Conservation (phyloP, 2,329 filamentous ascomycete species). For the Ceratocystis albifundus region DNA sequence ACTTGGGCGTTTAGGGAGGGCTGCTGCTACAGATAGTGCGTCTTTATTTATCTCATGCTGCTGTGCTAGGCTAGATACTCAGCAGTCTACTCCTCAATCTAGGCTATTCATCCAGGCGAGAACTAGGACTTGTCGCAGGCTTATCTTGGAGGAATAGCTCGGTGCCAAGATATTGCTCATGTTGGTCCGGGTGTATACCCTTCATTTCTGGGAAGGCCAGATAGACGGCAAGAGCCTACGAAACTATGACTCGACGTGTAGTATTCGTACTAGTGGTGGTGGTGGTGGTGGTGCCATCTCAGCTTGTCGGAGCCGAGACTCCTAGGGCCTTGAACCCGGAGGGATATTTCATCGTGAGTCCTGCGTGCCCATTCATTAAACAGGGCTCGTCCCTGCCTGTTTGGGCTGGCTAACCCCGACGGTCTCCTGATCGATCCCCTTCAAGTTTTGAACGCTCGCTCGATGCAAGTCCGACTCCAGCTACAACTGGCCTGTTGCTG, state of each 20-base stretch:
- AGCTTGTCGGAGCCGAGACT: not conserved
- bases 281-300: not conserved
- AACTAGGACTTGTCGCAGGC: not conserved
- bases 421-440: not conserved
- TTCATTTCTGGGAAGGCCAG: not conserved
- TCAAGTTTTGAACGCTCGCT: conserved; percentile 1
- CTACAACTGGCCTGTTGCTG: not conserved
- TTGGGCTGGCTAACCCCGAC: not conserved
- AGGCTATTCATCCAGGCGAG: not conserved
- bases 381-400: not conserved
- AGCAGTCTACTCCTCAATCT: not conserved
- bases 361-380: not conserved
- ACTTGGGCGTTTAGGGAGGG: not conserved
- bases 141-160: not conserved
- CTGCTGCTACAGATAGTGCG: not conserved
- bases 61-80: not conserved
- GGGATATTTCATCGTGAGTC: not conserved
- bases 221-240: not conserved
- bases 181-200: not conserved
- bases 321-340: not conserved
- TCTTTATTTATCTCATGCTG: not conserved
- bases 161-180: not conserved
- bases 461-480: not conserved
- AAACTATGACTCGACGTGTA: not conserved
- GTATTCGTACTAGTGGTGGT: not conserved